Conservation (phyloP, 169 alveolate genomes). For the Plasmodium knowlesi region DNA sequence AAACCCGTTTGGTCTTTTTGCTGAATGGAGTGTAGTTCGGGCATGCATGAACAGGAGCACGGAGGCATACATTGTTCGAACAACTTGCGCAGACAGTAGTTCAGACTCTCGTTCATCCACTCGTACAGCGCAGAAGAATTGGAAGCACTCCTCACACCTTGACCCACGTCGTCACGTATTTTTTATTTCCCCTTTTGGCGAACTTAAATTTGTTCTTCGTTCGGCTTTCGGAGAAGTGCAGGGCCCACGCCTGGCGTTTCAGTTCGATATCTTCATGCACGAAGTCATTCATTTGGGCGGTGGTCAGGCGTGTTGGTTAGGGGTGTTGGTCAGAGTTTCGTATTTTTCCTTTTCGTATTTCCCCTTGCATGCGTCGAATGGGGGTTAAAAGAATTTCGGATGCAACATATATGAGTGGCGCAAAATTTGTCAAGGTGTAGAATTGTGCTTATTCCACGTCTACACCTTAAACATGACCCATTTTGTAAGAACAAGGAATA, state of each 20-base stretch:
- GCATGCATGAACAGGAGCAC: background rate
- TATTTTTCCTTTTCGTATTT: background rate
- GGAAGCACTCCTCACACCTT: constrained; percentile 8
- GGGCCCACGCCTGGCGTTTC: constrained; percentile 36
- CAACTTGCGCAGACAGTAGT: background rate
- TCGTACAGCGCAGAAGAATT: background rate
- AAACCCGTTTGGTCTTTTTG: constrained; percentile 24
- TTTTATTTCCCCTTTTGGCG: constrained; percentile 12
- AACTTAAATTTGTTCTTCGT: constrained; percentile 20
- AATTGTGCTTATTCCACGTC: background rate
- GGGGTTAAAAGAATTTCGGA: background rate
- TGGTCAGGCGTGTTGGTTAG: background rate
- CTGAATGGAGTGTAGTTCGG: background rate
- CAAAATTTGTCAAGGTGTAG: background rate
- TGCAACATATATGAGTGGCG: background rate
- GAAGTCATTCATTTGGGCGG: constrained; percentile 38
- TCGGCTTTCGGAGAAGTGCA: constrained; percentile 26
- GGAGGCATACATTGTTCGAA: background rate
- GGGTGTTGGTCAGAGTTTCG: background rate
- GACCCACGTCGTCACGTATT: constrained; percentile 33
- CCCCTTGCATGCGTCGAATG: background rate
- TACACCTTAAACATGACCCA: too few species aligned
- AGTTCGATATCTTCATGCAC: constrained; percentile 27
- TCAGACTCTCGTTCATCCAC: background rate
- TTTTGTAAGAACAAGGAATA: background rate